phyloP scores from a whole-genome alignment of 2,329 filamentous ascomycete genomes.

The Botryotinia convoluta region DNA sequence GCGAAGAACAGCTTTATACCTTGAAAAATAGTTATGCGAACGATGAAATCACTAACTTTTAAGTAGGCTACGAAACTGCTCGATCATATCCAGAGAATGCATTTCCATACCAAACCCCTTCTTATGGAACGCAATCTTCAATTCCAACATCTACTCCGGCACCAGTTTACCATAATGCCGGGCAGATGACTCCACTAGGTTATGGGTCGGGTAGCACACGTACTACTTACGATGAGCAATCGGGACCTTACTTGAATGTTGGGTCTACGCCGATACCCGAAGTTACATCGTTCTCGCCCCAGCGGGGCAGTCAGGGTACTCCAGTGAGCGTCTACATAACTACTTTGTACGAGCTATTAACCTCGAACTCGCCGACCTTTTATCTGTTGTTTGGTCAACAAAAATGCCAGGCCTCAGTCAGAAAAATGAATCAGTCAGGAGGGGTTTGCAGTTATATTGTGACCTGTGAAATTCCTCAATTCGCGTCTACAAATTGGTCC shows the following conservation, averaged over 20 bases:
- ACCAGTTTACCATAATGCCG: slow-evolving; percentile 33
- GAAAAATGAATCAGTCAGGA: slow-evolving; percentile 57
- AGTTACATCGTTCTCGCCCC: slow-evolving; percentile 68
- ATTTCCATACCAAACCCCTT: slow-evolving; percentile 48
- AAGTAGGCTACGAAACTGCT: slow-evolving; percentile 35
- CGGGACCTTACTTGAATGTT: slow-evolving; percentile 65
- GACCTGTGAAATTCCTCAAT: slow-evolving; percentile 67
- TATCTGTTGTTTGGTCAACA: slow-evolving; percentile 76
- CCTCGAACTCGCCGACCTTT: slow-evolving; percentile 54
- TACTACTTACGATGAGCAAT: slow-evolving; percentile 57
- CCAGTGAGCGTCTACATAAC: slow-evolving; percentile 72
- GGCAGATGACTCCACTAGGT: slow-evolving; percentile 34
- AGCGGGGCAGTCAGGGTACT: slow-evolving; percentile 65
- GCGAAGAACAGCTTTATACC: neutral
- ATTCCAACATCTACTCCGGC: slow-evolving; percentile 41
- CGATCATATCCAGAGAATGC: slow-evolving; percentile 42
- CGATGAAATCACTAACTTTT: slow-evolving; percentile 23
- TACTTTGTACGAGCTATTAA: slow-evolving; percentile 71
- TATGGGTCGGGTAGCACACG: slow-evolving; percentile 48
- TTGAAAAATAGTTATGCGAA: slow-evolving; percentile 15
- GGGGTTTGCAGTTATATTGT: slow-evolving; percentile 68
- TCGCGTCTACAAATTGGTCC: slow-evolving; percentile 54
- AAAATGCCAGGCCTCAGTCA: slow-evolving; percentile 65
- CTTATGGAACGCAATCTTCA: slow-evolving; percentile 48
- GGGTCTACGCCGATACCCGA: slow-evolving; percentile 58